These are phyloP conservation scores for Cryptococcus hybrid DNA, from an alignment of 1,284 basidiomycete genomes.

Conservation along the genomic window DNA sequence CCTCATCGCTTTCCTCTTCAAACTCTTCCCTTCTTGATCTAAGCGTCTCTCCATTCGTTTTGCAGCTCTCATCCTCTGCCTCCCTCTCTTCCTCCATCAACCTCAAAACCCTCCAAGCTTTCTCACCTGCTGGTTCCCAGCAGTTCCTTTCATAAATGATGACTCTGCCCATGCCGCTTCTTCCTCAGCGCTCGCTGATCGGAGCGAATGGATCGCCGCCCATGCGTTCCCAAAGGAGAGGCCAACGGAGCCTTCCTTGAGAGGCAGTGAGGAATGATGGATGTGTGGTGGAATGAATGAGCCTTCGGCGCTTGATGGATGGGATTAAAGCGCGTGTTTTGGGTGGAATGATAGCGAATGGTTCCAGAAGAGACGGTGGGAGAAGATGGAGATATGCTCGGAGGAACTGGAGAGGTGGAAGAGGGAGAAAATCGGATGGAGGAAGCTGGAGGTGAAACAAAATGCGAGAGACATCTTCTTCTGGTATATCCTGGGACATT, in stretches of 20 bases:
- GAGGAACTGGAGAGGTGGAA: conserved; percentile 31
- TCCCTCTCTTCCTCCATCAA: conserved; percentile 46
- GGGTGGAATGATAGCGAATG: conserved; percentile 28
- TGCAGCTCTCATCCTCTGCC: conserved; percentile 27
- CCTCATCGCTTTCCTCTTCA: conserved; percentile 40
- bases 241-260: conserved; percentile 39
- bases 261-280: neutral
- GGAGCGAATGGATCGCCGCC: conserved; percentile 29
- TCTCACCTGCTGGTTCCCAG: conserved; percentile 31
- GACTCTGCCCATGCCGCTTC: conserved; percentile 30
- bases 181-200: conserved; percentile 18
- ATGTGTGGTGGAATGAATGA: conserved; percentile 25
- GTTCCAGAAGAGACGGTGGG: conserved; percentile 24
- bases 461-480: conserved; percentile 25
- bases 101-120: conserved; percentile 43
- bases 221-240: conserved; percentile 45
- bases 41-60: conserved; percentile 34
- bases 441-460: conserved; percentile 28
- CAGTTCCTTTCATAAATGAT: neutral
- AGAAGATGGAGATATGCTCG: conserved; percentile 20
- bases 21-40: conserved; percentile 40
- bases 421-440: conserved; percentile 11
- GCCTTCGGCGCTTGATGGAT: conserved; percentile 35
- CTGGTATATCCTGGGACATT: conserved; percentile 9
- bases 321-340: conserved; percentile 33